Evolutionary conservation across 2,329 filamentous ascomycete species (phyloP).

Genomic region (Fusarium lyarnte): DNA sequence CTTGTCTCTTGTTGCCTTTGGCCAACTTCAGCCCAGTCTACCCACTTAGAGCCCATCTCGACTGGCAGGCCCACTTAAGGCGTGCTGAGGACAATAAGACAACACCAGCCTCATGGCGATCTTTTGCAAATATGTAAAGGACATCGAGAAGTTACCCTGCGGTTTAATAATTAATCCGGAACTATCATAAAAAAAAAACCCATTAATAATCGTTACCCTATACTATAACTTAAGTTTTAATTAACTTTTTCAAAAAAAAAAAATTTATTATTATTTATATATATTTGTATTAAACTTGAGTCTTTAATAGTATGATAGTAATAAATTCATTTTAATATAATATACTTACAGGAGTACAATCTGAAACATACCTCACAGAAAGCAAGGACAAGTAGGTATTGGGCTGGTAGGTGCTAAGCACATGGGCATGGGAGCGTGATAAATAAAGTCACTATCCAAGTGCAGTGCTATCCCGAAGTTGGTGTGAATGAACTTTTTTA

Average conservation of each 20-base stretch:
- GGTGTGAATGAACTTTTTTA: not conserved
- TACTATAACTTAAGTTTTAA: too few species aligned
- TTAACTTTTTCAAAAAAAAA: too few species aligned
- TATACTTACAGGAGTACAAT: too few species aligned
- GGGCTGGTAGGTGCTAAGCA: too few species aligned
- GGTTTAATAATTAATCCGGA: conserved; percentile 16
- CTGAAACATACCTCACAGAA: too few species aligned
- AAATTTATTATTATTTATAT: too few species aligned
- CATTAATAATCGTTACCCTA: not conserved
- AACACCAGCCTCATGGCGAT: conserved; percentile 39
- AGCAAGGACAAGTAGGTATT: too few species aligned
- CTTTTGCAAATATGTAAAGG: conserved; percentile 8
- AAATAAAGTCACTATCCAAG: too few species aligned
- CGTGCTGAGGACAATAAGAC: conserved; percentile 9
- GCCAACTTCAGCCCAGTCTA: conserved; percentile 28
- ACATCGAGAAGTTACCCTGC: not conserved
- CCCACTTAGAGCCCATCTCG: conserved; percentile 28
- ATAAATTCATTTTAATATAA: too few species aligned
- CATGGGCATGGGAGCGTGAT: not conserved
- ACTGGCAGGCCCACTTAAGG: conserved; percentile 23
- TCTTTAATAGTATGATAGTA: too few species aligned
- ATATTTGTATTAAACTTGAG: too few species aligned
- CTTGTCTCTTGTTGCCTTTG: conserved; percentile 30
- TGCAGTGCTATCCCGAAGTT: not conserved
- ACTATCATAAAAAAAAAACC: too few species aligned